Evolutionary conservation across 1,139 yeast genomes (phyloP).

Genomic region (Scheffersomyces cryptocercus): DNA sequence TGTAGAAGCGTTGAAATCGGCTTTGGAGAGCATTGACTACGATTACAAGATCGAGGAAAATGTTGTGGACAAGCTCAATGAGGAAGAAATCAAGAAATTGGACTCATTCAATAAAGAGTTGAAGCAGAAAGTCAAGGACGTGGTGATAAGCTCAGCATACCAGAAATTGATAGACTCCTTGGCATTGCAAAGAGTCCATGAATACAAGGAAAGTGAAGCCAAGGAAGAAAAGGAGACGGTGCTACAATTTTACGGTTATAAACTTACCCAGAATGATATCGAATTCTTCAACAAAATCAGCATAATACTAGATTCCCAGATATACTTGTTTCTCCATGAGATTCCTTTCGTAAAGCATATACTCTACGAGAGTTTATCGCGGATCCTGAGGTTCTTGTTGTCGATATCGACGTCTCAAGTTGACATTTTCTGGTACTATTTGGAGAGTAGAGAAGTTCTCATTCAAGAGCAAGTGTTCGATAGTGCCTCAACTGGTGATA

Average conservation of each 20-base stretch:
- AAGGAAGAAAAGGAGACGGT: background rate
- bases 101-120: conserved; percentile 19
- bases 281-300: conserved; percentile 18
- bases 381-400: conserved; percentile 21
- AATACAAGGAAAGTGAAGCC: background rate
- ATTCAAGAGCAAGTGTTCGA: conserved; percentile 28
- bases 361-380: conserved; percentile 24
- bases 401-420: conserved; percentile 22
- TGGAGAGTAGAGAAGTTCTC: conserved; percentile 32
- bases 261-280: background rate
- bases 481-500: conserved; percentile 29
- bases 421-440: conserved; percentile 36
- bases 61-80: conserved; percentile 1
- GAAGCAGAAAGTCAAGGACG: conserved; percentile 17
- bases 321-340: conserved; percentile 14
- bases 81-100: conserved; percentile 11
- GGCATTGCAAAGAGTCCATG: conserved; percentile 5
- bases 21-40: background rate
- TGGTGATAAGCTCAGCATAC: conserved; percentile 20
- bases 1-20: background rate
- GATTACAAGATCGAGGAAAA: conserved; percentile 7
- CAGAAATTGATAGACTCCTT: conserved; percentile 13
- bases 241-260: conserved; percentile 1
- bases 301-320: conserved; percentile 25
- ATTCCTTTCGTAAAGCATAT: conserved; percentile 19